Evolutionary conservation across 1,284 basidiomycete genomes (phyloP), one percentile per base, ranked within the genome.

Genomic region (Ceratobasidium sp.): DNA sequence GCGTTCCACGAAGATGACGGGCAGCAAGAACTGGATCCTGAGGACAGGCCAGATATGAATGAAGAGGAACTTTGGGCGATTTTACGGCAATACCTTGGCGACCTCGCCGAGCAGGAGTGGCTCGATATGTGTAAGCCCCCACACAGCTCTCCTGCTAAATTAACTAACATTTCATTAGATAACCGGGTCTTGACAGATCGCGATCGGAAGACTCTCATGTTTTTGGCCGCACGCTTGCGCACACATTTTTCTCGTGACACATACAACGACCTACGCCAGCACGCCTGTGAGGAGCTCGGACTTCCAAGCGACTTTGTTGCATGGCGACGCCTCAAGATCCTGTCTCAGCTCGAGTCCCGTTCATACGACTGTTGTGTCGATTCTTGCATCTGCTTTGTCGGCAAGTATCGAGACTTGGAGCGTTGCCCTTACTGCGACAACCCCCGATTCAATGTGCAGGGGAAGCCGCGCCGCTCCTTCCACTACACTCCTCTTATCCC

Each of bases 401-500:
- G 71, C 46, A 74, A 74, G 43, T 61, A 74, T 22, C 34, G 13
- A 32, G 46, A 64, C 34, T 15, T 43, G 5, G 5, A 43, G 1
- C 2, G 0, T 17, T 76, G 74, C 34, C 74, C 78, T 0, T 56
- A 69, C 0, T 85, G 85, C 73, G 22, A 22, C 0, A 68, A 79
- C 43, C 67, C 81, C 19, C 82, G 83, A 1, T 84, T 82, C 44
- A 78, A 82, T 65, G 54, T 64, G 2, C 66, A 52, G 1, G 78
- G 80, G 59, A 61, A 62, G 11, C 68, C 82, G 0, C 54, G 76
- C 1, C 80, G 80, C 29, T 77, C 81, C 6, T 85, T 85, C 75
- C 79, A 78, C 32, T 83, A 83, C 0, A 81, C 86, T 6, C 85
- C 82, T 0, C 62, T 86, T 56, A 84, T 83, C 0, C 85, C 84